A percentile compares a stretch with the other conserved stretches of the same genome.
Evolutionary conservation across 179 eudicot genomes (phyloP).

Genomic region (Corrigiola litoralis): DNA sequence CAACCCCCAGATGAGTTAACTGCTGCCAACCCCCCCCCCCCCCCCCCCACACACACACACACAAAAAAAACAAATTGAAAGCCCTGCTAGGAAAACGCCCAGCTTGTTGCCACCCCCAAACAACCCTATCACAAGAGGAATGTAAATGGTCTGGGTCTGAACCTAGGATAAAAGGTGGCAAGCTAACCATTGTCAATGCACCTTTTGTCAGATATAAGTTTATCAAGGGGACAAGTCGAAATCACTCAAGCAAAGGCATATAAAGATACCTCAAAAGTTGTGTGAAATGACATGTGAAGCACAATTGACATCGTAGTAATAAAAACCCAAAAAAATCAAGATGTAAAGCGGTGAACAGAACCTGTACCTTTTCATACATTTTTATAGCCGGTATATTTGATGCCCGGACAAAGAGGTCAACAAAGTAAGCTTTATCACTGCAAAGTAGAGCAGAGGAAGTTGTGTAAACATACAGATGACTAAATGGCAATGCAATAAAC

Average conservation of each 20-base stretch:
- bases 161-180: too few relatives aligned
- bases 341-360: slow-evolving; percentile 4
- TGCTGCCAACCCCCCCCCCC: too few relatives aligned
- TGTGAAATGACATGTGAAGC: not conserved
- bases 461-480: slow-evolving; percentile 11
- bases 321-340: not conserved
- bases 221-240: not conserved
- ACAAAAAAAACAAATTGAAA: too few relatives aligned
- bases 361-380: slow-evolving; percentile 94
- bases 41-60: too few relatives aligned
- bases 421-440: slow-evolving; percentile 93
- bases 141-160: too few relatives aligned
- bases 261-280: not conserved
- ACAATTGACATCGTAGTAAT: not conserved
- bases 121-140: too few relatives aligned
- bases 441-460: slow-evolving; percentile 17
- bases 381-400: slow-evolving; percentile 93
- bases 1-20: too few relatives aligned
- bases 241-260: not conserved
- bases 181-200: too few relatives aligned
- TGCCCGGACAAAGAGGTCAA: slow-evolving; percentile 95
- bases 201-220: too few relatives aligned
- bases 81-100: too few relatives aligned
- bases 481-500: too few relatives aligned
- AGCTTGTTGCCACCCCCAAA: too few relatives aligned